These are phyloP conservation scores for Prunus campanulata DNA, from an alignment of 306 rosid species.

Conservation along the genomic window DNA sequence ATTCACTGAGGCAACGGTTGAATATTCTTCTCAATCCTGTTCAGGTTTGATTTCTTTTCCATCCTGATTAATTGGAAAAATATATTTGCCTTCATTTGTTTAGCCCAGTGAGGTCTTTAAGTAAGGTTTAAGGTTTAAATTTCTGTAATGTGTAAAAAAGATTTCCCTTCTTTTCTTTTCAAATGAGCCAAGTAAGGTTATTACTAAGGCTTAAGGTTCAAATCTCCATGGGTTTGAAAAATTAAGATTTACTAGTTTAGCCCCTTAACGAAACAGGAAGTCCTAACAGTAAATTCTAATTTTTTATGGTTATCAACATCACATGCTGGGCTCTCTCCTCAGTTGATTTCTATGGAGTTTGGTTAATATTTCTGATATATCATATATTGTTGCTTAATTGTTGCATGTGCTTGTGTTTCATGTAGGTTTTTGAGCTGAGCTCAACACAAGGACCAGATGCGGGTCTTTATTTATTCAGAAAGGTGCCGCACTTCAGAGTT, in stretches of 20 bases:
- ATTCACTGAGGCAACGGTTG: slow-evolving; percentile 76
- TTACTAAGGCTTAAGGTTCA: not conserved
- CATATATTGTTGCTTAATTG: not conserved
- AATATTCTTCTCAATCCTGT: slow-evolving; percentile 84
- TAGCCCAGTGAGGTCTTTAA: too few species aligned
- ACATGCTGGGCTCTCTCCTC: not conserved
- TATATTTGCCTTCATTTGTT: not conserved
- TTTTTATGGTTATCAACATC: slow-evolving; percentile 2
- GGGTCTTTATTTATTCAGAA: slow-evolving; percentile 87
- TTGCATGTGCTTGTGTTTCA: slow-evolving; percentile 21
- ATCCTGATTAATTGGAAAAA: slow-evolving; percentile 4
- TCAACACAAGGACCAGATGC: slow-evolving; percentile 84
- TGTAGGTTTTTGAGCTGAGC: slow-evolving; percentile 88
- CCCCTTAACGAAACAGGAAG: not conserved
- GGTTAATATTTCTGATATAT: not conserved
- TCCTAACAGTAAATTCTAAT: not conserved
- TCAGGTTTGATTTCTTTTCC: slow-evolving; percentile 65
- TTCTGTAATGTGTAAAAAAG: too few species aligned
- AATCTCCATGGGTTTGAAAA: not conserved
- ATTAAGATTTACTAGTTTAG: not conserved
- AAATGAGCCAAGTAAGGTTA: not conserved
- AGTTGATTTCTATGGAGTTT: not conserved
- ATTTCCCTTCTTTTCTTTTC: not conserved
- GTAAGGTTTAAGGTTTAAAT: too few species aligned
- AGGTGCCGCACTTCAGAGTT: slow-evolving; percentile 92